phyloP scores from a whole-genome alignment of 163 green algal genomes.

The Dunaliella salina region DNA sequence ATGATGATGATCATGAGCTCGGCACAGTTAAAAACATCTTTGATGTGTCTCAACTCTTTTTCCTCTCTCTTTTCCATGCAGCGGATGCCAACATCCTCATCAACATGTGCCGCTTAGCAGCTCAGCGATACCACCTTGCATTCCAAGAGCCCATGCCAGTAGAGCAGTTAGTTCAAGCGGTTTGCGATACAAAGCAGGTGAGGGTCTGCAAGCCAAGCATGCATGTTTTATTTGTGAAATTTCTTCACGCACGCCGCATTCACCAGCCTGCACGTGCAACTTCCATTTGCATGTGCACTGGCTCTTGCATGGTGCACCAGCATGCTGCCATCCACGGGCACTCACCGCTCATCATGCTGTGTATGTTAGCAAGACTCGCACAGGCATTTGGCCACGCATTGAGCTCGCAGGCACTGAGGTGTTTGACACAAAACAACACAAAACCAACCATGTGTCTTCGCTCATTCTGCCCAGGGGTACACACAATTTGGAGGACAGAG shows the following conservation, averaged over 20 bases:
- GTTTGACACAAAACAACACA: too few relatives aligned
- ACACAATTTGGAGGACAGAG: slow-evolving; percentile 96
- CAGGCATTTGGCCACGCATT: too few relatives aligned
- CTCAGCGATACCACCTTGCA: slow-evolving; percentile 82
- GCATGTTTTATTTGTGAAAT: not conserved
- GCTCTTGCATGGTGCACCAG: not conserved
- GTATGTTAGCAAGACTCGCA: not conserved
- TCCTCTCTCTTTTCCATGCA: slow-evolving; percentile 24
- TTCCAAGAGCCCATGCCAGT: slow-evolving; percentile 96
- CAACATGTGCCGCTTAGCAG: slow-evolving; percentile 83
- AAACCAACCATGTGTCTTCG: too few relatives aligned
- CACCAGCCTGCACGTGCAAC: not conserved
- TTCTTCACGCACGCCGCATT: not conserved
- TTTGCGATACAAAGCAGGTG: slow-evolving; percentile 97
- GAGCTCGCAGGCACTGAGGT: too few relatives aligned
- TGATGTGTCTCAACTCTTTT: too few relatives aligned
- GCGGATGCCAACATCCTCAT: slow-evolving; percentile 99
- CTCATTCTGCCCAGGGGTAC: slow-evolving; percentile 67
- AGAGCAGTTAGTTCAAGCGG: slow-evolving; percentile 89
- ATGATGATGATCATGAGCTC: too few relatives aligned
- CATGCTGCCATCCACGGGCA: not conserved
- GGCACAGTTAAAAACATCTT: too few relatives aligned
- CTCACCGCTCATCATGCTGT: not conserved
- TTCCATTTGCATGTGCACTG: too few relatives aligned
- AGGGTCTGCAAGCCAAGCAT: not conserved